Evolutionary conservation across 2,329 filamentous ascomycete species (phyloP), one percentile per base, ranked within the genome.

Genomic region (Arthrocladium fulminans): DNA sequence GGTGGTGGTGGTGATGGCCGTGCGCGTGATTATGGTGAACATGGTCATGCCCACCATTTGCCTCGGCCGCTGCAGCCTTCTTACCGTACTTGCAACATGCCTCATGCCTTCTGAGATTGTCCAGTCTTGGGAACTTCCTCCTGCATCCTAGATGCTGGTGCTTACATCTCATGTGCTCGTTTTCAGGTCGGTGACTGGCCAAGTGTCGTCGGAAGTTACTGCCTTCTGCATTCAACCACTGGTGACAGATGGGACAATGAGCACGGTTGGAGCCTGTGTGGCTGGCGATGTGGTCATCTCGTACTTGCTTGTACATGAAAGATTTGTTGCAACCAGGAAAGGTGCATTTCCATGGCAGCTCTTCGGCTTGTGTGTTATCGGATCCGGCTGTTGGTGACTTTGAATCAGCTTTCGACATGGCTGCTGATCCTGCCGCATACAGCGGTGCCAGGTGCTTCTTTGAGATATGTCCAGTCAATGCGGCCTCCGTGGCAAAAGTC

Each of bases 281-380:
- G 25, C 50, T 51, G 13, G 55, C 55, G 3, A 57, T 48, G 48
- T 59, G 56, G 27, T 57, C 53, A 41, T 57, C 54, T 25, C 53
- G 55, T 12, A 59, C 55, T 49, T 59, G 56, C 30, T 59, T 59
- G 49, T 59, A 59, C 55, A 55, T 56, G 52, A 59, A 59, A 7
- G 54, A 57, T 39, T 59, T 59, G 20, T 46, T 27, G 41, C 56
- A 59, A 34, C 52, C 51, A 23, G 56, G 53, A 39, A 54, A 57
- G 3, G 56, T 59, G 47, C 56, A 59, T 47, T 59, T 59, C 49
- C 57, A 59, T 12, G 55, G 50, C 3, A 52, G 46, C n/a, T 46
- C 50, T 25, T 52, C 51, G 19, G 27, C 29, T 19, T 40, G 42
- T 10, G 47, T 32, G 24, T 35, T 45, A n/a, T 45, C 45, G 41